Evolutionary conservation across 2,329 filamentous ascomycete genomes (phyloP), one percentile per base, ranked within the genome.

Genomic region (Allantophomopsis lycopodina): DNA sequence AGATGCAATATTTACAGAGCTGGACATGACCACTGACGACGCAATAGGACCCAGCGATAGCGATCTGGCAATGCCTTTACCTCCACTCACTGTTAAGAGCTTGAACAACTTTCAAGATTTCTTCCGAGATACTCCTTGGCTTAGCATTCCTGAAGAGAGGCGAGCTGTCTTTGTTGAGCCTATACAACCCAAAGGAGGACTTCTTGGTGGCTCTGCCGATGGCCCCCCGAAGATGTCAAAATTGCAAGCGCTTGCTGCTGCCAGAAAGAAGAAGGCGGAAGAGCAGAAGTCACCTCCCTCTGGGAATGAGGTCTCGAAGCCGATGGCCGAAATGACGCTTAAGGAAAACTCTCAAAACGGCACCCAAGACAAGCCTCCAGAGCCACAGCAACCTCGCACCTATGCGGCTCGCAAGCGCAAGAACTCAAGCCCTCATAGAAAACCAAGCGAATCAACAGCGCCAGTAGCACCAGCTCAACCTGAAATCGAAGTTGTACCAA

Each of bases 121-220:
- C 59, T 98, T 95, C 57, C 63, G 67, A 52, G 88, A 94, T 54
- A 82, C 82, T 54, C 84, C 88, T 1, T 98, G 91, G 89, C 68
- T 87, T 40, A 71, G 79, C 39, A 65, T 89, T 10, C 83, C 87
- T 16, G 50, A 60, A 32, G 60, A 80, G 36, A 75, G 83, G 21
- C 69, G 73, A 48, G 72, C 81, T 13, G 68, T 80, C 13, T 71
- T 88, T 31, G 60, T 83, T 37, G 67, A 78, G 32, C 74, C 69
- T 58, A 42, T 71, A 30, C 62, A 62, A 45, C 76, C 71, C 39
- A 65, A 63, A 36, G 73, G 78, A 14, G 81, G 86, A 2, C 66
- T 98, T 0, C 60, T 94, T 2, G 93, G 91, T 21, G 93, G 91
- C 28, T 73, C 76, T 7, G 70, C 76, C 2, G 71, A 74, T 36